Conservation (phyloP, 495 filamentous ascomycete species). For the Lichina pygmaea region DNA sequence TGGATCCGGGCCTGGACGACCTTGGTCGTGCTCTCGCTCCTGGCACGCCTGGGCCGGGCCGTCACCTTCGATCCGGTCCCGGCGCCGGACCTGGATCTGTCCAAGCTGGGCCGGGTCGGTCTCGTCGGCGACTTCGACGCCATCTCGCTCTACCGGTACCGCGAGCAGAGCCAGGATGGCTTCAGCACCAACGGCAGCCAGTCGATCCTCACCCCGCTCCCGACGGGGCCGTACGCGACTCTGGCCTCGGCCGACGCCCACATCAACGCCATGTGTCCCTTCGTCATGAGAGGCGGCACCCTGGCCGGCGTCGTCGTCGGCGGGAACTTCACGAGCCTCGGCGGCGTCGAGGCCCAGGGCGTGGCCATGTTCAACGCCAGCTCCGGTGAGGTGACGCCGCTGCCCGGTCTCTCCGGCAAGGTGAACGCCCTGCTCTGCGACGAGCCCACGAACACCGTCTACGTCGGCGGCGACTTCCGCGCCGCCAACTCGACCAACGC, state of each 20-base stretch:
- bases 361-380: conserved; percentile 57
- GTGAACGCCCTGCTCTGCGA: conserved; percentile 70
- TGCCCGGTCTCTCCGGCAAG: conserved; percentile 55
- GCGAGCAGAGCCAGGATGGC: conserved; percentile 43
- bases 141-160: conserved; percentile 69
- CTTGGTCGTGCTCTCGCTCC: conserved; percentile 9
- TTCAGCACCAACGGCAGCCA: conserved; percentile 49
- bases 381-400: conserved; percentile 33
- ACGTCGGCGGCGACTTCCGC: conserved; percentile 68
- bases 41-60: conserved; percentile 23
- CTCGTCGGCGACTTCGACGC: conserved; percentile 77
- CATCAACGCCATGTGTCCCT: conserved; percentile 70
- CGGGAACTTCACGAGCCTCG: conserved; percentile 90
- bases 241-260: conserved; percentile 52
- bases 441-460: conserved; percentile 53
- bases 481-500: conserved; percentile 66
- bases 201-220: conserved; percentile 54
- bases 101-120: conserved; percentile 56
- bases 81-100: conserved; percentile 54
- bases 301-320: conserved; percentile 56
- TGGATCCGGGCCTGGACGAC: conserved; percentile 14
- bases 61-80: conserved; percentile 46
- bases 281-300: conserved; percentile 36
- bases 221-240: conserved; percentile 58
- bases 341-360: conserved; percentile 43